Conservation (phyloP, 192 early-diverging fungal species). For the Lunasporangiospora selenospora region DNA sequence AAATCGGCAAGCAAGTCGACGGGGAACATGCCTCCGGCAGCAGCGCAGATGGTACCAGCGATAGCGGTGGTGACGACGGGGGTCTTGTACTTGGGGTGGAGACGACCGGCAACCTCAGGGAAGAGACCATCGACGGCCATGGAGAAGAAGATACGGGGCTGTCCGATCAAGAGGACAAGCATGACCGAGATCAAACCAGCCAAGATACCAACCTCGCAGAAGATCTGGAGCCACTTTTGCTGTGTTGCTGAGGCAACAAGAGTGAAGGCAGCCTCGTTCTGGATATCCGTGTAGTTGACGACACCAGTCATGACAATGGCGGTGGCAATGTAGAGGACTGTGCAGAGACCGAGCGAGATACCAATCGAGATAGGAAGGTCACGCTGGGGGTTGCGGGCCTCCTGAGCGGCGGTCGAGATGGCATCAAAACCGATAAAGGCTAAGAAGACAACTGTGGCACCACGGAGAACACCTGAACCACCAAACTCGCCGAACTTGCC, state of each 20-base stretch:
- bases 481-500: conserved; percentile 70
- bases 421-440: conserved; percentile 91
- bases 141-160: conserved; percentile 87
- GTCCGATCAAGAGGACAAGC: conserved; percentile 75
- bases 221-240: conserved; percentile 72
- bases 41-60: conserved; percentile 68
- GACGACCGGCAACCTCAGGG: conserved; percentile 68
- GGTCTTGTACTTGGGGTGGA: conserved; percentile 78
- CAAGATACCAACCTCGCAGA: conserved; percentile 80
- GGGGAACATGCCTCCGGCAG: conserved; percentile 78
- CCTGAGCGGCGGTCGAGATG: conserved; percentile 85
- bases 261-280: conserved; percentile 58
- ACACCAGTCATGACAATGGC: conserved; percentile 78
- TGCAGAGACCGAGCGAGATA: conserved; percentile 75
- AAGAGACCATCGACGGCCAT: conserved; percentile 95
- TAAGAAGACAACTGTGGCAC: conserved; percentile 78
- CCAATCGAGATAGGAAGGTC: conserved; percentile 90
- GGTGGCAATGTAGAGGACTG: conserved; percentile 76
- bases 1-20: conserved; percentile 85
- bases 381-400: conserved; percentile 76
- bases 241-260: conserved; percentile 47
- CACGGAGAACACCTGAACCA: conserved; percentile 71
- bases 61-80: conserved; percentile 76
- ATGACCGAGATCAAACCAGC: conserved; percentile 82
- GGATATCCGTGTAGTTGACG: conserved; percentile 62